Conservation (phyloP, 2,329 filamentous ascomycete genomes). For the Ceratocystiopsis sp. region DNA sequence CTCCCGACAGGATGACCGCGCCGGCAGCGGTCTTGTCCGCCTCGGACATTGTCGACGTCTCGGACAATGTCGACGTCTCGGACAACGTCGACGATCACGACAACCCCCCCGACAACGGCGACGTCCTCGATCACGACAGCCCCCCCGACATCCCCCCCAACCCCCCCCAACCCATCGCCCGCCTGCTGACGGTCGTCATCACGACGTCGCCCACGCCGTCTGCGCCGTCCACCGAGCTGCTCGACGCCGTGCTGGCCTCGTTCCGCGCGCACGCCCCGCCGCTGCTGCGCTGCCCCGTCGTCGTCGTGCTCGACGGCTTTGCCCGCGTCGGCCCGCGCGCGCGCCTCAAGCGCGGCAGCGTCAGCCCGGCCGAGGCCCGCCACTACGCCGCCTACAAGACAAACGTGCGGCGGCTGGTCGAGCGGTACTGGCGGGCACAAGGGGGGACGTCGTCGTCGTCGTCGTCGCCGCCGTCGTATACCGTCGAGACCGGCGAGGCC, state of each 20-base stretch:
- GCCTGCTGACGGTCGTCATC: slow-evolving; percentile 26
- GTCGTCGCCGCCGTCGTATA: not conserved
- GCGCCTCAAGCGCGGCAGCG: slow-evolving; percentile 35
- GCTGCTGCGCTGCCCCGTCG: slow-evolving; percentile 25
- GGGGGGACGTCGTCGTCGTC: not conserved
- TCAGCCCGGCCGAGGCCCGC: slow-evolving; percentile 27
- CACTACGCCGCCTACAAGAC: slow-evolving; percentile 27
- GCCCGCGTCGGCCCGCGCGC: slow-evolving; percentile 26
- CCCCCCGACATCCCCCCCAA: not conserved
- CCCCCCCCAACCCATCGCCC: not conserved
- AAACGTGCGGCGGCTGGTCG: slow-evolving; percentile 26
- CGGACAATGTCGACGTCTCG: no score
- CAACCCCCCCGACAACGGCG: no score
- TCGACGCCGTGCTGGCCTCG: slow-evolving; percentile 28
- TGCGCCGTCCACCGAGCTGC: slow-evolving; percentile 32
- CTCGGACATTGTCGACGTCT: no score
- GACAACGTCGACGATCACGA: no score
- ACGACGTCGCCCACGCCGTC: slow-evolving; percentile 40
- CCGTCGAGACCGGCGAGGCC: slow-evolving; percentile 17
- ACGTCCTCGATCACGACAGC: not conserved
- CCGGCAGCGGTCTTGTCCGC: no score
- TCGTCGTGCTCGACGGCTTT: slow-evolving; percentile 35
- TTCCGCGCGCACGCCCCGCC: slow-evolving; percentile 25
- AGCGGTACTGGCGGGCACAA: slow-evolving; percentile 6
- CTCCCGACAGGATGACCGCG: no score